phyloP scores from a whole-genome alignment of 2,329 filamentous ascomycete genomes.

The Talaromyces amestolkiae region DNA sequence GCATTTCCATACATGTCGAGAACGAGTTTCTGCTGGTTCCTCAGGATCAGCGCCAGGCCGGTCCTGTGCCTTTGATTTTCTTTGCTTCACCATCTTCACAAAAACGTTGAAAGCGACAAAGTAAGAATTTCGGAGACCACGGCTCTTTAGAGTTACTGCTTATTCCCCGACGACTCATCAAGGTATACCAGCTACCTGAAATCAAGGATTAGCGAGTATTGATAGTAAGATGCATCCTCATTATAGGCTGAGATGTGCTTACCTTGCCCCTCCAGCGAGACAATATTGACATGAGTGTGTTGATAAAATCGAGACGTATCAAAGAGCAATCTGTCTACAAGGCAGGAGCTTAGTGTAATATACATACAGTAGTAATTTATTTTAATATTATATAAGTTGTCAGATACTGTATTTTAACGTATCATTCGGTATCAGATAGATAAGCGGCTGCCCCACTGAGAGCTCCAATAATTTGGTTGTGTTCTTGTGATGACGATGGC shows the following conservation, averaged over 20 bases:
- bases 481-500: neutral
- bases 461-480: neutral
- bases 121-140: neutral
- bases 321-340: neutral
- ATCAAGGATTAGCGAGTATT: neutral
- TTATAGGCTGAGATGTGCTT: neutral
- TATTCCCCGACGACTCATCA: neutral
- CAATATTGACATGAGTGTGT: neutral
- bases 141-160: neutral
- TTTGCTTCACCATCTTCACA: constrained; percentile 9
- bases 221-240: neutral
- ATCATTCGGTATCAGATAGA: neutral
- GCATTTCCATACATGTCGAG: constrained; percentile 20
- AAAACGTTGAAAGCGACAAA: too few species aligned
- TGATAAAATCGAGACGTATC: neutral
- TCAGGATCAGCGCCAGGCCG: neutral
- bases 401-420: neutral
- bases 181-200: neutral
- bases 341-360: neutral
- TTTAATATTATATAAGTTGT: neutral
- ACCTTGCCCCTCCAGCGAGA: neutral
- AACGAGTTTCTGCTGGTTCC: neutral
- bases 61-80: neutral
- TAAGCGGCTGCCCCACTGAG: neutral
- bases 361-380: neutral